These are phyloP conservation scores for Pythium rhizo-oryzae DNA, from an alignment of 352 stramenopile species.

Conservation along the genomic window DNA sequence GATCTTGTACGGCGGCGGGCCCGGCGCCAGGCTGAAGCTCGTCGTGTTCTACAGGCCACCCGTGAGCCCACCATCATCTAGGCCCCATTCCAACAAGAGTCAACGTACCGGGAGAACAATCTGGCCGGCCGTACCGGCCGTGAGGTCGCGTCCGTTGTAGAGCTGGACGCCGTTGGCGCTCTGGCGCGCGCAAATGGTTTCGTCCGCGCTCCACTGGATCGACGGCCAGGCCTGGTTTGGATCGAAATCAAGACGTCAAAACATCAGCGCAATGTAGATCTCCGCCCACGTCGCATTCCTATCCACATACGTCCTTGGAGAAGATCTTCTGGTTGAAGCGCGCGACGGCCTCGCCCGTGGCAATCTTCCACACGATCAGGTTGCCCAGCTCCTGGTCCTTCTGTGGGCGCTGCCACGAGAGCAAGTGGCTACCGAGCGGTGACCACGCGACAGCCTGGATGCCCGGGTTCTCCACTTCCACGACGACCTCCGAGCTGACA, in stretches of 20 bases:
- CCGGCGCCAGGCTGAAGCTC: conserved; percentile 86
- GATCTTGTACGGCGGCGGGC: conserved; percentile 79
- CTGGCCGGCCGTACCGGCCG: conserved; percentile 58
- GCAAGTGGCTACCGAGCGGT: conserved; percentile 75
- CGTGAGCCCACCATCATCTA: too few species aligned
- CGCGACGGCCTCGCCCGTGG: conserved; percentile 55
- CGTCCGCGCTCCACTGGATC: conserved; percentile 90
- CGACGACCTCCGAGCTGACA: conserved; percentile 49
- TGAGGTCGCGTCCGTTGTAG: conserved; percentile 73
- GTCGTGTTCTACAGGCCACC: conserved; percentile 52
- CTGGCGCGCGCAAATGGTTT: conserved; percentile 82
- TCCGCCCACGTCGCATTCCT: neutral
- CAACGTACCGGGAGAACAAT: conserved; percentile 68
- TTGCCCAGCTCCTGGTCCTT: conserved; percentile 78
- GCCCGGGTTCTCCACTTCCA: conserved; percentile 69
- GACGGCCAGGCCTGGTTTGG: conserved; percentile 83
- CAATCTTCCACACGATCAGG: conserved; percentile 81
- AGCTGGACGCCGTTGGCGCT: conserved; percentile 78
- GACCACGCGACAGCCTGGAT: conserved; percentile 85
- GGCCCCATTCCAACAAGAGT: too few species aligned
- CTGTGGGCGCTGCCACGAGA: conserved; percentile 88
- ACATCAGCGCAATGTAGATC: neutral
- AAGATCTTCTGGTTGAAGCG: conserved; percentile 90
- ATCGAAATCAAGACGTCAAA: neutral
- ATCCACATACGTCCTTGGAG: conserved; percentile 63